These are phyloP conservation scores for Globisporangium canariense DNA, from an alignment of 352 stramenopile species.

Conservation along the genomic window DNA sequence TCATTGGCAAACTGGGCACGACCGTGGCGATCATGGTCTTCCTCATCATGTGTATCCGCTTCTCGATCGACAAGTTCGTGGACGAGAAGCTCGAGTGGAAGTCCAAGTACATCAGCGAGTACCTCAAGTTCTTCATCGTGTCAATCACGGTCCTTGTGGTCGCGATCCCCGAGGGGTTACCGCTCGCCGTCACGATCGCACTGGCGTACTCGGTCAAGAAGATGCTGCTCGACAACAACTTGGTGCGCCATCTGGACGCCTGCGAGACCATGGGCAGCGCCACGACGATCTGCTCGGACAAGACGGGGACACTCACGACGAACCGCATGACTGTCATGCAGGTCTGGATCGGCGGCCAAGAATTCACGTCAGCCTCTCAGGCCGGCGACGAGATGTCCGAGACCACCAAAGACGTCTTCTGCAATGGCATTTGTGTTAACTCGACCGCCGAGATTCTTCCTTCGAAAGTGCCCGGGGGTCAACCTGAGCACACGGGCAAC, in stretches of 20 bases:
- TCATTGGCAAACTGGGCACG: constrained; percentile 83
- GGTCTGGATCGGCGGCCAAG: constrained; percentile 67
- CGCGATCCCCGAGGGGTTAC: constrained; percentile 96
- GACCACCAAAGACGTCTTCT: constrained; percentile 62
- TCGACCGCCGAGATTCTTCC: constrained; percentile 73
- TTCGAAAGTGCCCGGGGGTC: constrained; percentile 39
- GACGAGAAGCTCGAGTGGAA: constrained; percentile 36
- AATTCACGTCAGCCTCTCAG: constrained; percentile 50
- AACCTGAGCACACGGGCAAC: constrained; percentile 77
- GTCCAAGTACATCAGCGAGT: constrained; percentile 54
- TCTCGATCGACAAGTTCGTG: constrained; percentile 63
- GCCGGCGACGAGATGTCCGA: constrained; percentile 56
- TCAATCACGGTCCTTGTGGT: constrained; percentile 93
- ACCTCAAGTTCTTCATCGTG: constrained; percentile 85
- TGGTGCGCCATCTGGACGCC: constrained; percentile 84
- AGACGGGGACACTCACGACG: constrained; percentile 96
- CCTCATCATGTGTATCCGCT: constrained; percentile 71
- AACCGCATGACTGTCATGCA: constrained; percentile 97
- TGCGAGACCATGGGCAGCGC: constrained; percentile 94
- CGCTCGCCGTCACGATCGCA: constrained; percentile 95
- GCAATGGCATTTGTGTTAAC: constrained; percentile 66
- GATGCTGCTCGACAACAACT: constrained; percentile 91
- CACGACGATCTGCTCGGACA: constrained; percentile 97
- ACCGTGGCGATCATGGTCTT: constrained; percentile 73
- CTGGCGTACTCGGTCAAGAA: constrained; percentile 94